phyloP scores from a whole-genome alignment of 108 stramenopile genomes.

The Hondaea fermentalgiana region DNA sequence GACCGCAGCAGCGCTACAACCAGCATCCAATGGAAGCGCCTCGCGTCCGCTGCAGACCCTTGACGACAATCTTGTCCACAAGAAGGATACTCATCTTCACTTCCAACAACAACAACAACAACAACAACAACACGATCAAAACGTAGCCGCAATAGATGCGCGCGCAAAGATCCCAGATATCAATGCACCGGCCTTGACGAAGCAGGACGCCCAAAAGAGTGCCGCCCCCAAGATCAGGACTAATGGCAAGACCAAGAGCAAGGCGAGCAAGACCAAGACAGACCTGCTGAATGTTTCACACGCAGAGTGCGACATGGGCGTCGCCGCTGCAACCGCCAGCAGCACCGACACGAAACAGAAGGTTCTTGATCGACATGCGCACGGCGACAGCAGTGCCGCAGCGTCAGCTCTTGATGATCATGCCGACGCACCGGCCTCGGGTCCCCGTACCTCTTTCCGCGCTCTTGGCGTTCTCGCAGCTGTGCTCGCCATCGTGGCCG shows the following conservation, averaged over 20 bases:
- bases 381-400: too few relatives aligned
- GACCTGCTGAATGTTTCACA: neutral
- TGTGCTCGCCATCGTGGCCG: too few relatives aligned
- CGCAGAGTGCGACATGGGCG: neutral
- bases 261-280: neutral
- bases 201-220: neutral
- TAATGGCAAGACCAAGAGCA: neutral
- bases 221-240: neutral
- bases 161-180: neutral
- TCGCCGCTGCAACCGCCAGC: neutral
- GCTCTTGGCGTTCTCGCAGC: too few relatives aligned
- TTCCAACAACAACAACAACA: too few relatives aligned
- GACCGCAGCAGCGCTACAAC: neutral
- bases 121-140: too few relatives aligned
- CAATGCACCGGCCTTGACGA: neutral
- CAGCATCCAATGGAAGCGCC: neutral
- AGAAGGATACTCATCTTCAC: too few relatives aligned
- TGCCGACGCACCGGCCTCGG: too few relatives aligned
- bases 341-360: too few relatives aligned
- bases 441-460: too few relatives aligned
- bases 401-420: too few relatives aligned
- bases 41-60: neutral
- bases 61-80: neutral
- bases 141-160: too few relatives aligned
- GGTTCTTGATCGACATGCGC: too few relatives aligned